Percentiles rank a stretch among this genome's conserved stretches.
Evolutionary conservation across 345 rosid species (phyloP).

Genomic region (Melaleuca quinquenervia): DNA sequence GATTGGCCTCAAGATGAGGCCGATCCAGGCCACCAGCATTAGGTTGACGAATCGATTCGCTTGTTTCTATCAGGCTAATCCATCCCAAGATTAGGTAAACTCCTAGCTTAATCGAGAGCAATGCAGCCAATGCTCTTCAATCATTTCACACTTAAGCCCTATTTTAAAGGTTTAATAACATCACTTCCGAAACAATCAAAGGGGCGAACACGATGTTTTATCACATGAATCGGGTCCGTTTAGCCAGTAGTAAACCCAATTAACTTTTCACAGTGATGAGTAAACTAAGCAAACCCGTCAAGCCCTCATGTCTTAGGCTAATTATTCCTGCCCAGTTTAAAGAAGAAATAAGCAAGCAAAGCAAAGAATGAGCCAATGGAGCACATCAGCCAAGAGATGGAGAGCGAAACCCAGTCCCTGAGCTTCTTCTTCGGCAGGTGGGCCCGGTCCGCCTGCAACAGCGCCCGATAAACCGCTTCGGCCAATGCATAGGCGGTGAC

Average conservation of each 20-base stretch:
- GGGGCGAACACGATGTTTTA: neutral
- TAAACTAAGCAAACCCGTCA: neutral
- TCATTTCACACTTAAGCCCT: neutral
- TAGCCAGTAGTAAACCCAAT: neutral
- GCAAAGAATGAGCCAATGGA: neutral
- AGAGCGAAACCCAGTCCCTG: neutral
- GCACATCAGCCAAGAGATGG: neutral
- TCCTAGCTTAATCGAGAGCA: neutral
- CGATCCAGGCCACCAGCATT: neutral
- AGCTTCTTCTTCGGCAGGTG: neutral
- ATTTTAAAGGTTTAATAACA: neutral
- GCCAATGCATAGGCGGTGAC: constrained; percentile 26
- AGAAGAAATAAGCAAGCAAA: neutral
- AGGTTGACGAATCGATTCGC: neutral
- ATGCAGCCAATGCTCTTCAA: neutral
- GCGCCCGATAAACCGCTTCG: constrained; percentile 32
- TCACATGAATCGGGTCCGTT: neutral
- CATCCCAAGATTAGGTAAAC: neutral
- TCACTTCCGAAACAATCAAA: neutral
- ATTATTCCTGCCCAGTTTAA: neutral
- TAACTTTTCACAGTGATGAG: neutral
- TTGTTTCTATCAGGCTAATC: neutral
- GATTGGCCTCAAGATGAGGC: neutral
- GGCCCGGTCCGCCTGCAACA: constrained; percentile 1
- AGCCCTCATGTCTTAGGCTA: neutral